A percentile compares a stretch with the other conserved stretches of the same genome.
Conservation (phyloP, 2,329 filamentous ascomycete genomes). For the Colletotrichum tofieldiae region DNA sequence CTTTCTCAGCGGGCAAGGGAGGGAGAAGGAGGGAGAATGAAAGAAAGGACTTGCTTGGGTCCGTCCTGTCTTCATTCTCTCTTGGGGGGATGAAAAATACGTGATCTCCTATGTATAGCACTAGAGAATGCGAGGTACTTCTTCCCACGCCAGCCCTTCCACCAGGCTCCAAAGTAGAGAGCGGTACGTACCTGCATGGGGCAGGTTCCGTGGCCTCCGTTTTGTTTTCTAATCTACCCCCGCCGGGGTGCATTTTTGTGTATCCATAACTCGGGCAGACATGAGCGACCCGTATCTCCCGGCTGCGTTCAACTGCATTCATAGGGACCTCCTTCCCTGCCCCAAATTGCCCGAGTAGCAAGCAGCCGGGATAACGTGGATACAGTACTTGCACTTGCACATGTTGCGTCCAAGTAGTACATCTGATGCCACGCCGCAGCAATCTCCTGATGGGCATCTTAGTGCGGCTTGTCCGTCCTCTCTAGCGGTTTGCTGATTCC, state of each 20-base stretch:
- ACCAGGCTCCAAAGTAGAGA: not conserved
- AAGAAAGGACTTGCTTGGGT: constrained; percentile 12
- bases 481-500: constrained; percentile 18
- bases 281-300: not conserved
- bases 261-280: not conserved
- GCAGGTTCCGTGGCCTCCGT: not conserved
- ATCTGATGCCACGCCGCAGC: not conserved
- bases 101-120: too few relatives aligned
- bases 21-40: constrained; percentile 1
- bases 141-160: not conserved
- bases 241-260: not conserved
- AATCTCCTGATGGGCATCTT: constrained; percentile 11
- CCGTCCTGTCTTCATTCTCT: constrained; percentile 5
- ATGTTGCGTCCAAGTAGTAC: not conserved
- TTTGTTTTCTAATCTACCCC: not conserved
- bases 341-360: not conserved
- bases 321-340: not conserved
- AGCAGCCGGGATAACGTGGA: not conserved
- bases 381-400: not conserved
- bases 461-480: constrained; percentile 16
- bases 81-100: not conserved
- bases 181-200: not conserved
- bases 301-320: not conserved
- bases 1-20: constrained; percentile 16
- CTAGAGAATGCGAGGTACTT: not conserved